Conservation (phyloP, 352 stramenopile genomes). For the Phytopythium oedochilum region DNA sequence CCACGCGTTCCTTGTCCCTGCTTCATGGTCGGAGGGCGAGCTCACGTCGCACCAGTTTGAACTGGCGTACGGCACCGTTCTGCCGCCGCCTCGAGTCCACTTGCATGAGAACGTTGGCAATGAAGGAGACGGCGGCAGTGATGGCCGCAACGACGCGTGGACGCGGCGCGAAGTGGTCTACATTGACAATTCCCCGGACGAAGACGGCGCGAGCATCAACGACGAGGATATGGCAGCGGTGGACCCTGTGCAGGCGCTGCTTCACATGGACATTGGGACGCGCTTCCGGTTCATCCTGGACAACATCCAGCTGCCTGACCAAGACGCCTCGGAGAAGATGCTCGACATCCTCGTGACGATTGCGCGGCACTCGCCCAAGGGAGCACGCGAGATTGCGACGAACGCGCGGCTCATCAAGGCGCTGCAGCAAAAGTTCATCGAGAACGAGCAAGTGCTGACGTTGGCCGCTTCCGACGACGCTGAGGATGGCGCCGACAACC, state of each 20-base stretch:
- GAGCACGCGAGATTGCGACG: slow-evolving; percentile 37
- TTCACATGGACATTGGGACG: slow-evolving; percentile 50
- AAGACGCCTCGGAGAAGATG: slow-evolving; percentile 38
- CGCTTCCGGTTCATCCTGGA: slow-evolving; percentile 51
- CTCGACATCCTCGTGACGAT: slow-evolving; percentile 51
- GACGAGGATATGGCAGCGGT: slow-evolving; percentile 45
- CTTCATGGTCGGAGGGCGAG: slow-evolving; percentile 2
- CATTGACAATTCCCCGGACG: slow-evolving; percentile 31
- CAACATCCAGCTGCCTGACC: slow-evolving; percentile 35
- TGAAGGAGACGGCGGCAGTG: neutral
- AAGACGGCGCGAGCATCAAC: slow-evolving; percentile 32
- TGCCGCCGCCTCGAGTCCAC: slow-evolving; percentile 25
- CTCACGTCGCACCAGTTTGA: slow-evolving; percentile 13
- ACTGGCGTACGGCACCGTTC: slow-evolving; percentile 19
- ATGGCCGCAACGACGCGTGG: neutral
- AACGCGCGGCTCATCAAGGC: slow-evolving; percentile 36
- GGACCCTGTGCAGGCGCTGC: slow-evolving; percentile 54
- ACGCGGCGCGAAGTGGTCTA: slow-evolving; percentile 33
- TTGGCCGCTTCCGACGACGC: slow-evolving; percentile 6
- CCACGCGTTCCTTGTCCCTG: slow-evolving; percentile 48
- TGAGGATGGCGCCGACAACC: slow-evolving; percentile 17
- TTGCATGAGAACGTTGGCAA: slow-evolving; percentile 26
- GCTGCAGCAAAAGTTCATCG: slow-evolving; percentile 44
- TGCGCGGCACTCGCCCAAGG: slow-evolving; percentile 41
- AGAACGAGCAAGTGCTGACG: slow-evolving; percentile 41